Base-by-base conservation (phyloP, 805 yeast species). In the Debaryomyces castellii region DNA sequence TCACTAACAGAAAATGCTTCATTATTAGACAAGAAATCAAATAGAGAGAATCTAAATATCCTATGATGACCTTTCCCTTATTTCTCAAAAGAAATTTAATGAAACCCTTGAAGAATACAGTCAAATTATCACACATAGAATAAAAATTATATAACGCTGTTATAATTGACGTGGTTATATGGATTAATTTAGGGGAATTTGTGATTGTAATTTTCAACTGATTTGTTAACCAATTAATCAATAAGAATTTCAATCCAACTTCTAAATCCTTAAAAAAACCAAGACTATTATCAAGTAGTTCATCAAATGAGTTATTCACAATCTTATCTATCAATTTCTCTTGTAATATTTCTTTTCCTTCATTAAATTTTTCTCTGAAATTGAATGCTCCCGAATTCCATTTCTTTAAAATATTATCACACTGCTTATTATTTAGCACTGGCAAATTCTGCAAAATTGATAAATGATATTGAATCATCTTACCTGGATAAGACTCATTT, bases 361-460 rank as follows among this genome's bases (percentile, higher is more conserved):
- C 59, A 34, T 77, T 71, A 49, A 76, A 76, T 41, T 66, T 69
- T 11, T 54, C 58, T 16, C 58, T 54, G 37, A 63, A 66, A 43
- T 61, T 54, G 34, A 60, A 58, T 2, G 62, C 63, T 32, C 66
- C 63, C 1, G 59, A 51, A 1, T 64, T 56, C 73, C 83, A 73
- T 47, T 77, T 78, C 49, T 74, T 76, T 42, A 83, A 61, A 11
- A 82, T 77, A 63, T 76, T 75, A 42, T 77, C 77, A 33, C 81
- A 77, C 51, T 83, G 85, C 47, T 74, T 74, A 51, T 78, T 76
- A 46, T 75, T 73, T 25, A 78, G 51, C 1, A 78, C 76, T 2
- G 85, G 87, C 32, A 87, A 61, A 45, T 83, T 81, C 49, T 78
- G 76, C 45, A 87, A 65, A 7, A 87, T 71, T 9, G 70, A 53